Evolutionary conservation across 768 basidiomycete species (phyloP).

Genomic region (Boletellus ananiceps): DNA sequence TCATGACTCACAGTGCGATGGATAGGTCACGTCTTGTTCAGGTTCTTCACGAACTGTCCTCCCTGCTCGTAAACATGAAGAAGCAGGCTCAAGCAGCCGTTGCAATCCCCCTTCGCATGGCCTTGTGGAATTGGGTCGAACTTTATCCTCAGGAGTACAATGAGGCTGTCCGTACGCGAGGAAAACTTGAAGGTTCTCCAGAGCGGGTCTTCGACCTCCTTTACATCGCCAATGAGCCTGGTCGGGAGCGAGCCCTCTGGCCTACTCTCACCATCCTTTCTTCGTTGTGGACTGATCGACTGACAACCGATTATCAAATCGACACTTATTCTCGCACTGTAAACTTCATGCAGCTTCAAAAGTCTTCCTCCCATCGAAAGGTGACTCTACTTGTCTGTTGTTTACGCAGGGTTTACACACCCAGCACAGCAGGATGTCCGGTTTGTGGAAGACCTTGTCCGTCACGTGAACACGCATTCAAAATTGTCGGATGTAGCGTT

Average conservation of each 20-base stretch:
- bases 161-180: constrained; percentile 57
- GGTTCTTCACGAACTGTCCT: constrained; percentile 75
- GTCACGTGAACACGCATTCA: constrained; percentile 48
- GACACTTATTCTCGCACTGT: constrained; percentile 30
- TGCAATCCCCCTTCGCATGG: constrained; percentile 65
- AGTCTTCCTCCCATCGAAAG: constrained; percentile 30
- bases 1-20: constrained; percentile 75
- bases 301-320: constrained; percentile 53
- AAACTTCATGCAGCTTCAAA: constrained; percentile 29
- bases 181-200: constrained; percentile 71
- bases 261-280: constrained; percentile 74
- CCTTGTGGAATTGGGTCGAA: constrained; percentile 90
- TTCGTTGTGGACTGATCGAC: constrained; percentile 69
- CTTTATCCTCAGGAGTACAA: constrained; percentile 75
- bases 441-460: constrained; percentile 60
- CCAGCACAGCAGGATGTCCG: constrained; percentile 38
- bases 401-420: neutral
- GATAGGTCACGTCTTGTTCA: constrained; percentile 64
- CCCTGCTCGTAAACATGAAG: constrained; percentile 78
- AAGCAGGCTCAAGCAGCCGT: constrained; percentile 68
- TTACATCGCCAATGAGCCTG: constrained; percentile 42
- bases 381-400: constrained; percentile 6
- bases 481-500: constrained; percentile 65
- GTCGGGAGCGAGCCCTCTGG: constrained; percentile 60
- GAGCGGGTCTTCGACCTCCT: constrained; percentile 85